Percentiles rank a stretch among this genome's conserved stretches.
These are phyloP conservation scores for Ambrosiella cleistominuta DNA, from an alignment of 2,329 filamentous ascomycete species.

Conservation along the genomic window DNA sequence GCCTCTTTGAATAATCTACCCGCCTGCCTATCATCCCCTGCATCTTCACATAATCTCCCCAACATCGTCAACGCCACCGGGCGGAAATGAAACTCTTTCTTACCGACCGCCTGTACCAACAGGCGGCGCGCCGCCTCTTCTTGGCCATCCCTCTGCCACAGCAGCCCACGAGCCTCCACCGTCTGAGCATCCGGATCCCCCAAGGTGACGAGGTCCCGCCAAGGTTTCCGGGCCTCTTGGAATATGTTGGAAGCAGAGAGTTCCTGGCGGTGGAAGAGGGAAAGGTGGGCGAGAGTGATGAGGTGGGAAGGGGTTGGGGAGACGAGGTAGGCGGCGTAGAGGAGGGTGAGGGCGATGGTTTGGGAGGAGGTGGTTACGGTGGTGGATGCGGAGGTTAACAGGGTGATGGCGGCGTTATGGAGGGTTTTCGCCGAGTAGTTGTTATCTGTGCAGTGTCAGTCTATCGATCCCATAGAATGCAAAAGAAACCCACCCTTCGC, in stretches of 20 bases:
- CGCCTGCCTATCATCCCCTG: background rate
- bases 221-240: background rate
- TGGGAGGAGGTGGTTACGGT: background rate
- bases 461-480: background rate
- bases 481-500: slow-evolving; percentile 2
- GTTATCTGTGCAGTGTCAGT: background rate
- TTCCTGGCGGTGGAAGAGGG: background rate
- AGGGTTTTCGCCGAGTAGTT: background rate
- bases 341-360: background rate
- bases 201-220: background rate
- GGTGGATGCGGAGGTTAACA: background rate
- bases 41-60: background rate
- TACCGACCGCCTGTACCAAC: background rate
- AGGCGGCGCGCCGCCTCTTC: background rate
- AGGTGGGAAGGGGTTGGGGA: background rate
- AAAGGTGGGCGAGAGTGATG: background rate
- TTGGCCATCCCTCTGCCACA: background rate
- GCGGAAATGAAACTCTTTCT: background rate
- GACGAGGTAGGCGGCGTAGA: background rate
- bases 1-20: background rate
- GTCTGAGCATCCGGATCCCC: background rate
- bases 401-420: background rate
- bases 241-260: background rate
- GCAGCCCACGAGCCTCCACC: background rate
- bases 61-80: background rate